Conservation (phyloP, 2,329 filamentous ascomycete species). For the Curvularia sp. region DNA sequence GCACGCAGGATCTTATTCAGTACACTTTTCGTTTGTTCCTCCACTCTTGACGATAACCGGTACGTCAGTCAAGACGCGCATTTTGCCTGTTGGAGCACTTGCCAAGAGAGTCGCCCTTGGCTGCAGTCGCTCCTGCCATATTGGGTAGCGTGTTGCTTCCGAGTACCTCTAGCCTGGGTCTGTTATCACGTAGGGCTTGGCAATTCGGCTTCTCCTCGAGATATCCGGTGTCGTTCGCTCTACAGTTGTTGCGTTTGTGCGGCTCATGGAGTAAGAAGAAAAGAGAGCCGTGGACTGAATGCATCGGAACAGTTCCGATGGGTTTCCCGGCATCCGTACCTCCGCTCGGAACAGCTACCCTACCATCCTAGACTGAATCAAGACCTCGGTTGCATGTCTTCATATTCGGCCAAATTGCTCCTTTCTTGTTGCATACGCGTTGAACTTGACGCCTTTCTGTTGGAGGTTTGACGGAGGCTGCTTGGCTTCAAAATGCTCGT, state of each 20-base stretch:
- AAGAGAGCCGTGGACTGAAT: not conserved
- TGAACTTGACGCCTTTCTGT: not conserved
- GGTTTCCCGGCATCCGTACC: not conserved
- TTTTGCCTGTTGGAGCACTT: constrained; percentile 23
- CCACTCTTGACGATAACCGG: constrained; percentile 17
- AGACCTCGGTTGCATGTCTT: not conserved
- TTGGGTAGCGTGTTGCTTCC: constrained; percentile 10
- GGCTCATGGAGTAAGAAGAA: not conserved
- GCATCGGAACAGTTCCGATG: not conserved
- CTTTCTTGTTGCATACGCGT: not conserved
- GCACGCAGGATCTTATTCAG: not conserved
- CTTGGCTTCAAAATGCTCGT: not conserved
- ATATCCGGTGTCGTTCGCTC: not conserved
- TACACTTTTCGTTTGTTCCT: not conserved
- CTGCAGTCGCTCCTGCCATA: constrained; percentile 24
- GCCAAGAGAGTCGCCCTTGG: constrained; percentile 29
- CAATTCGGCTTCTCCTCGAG: not conserved
- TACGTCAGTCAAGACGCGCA: constrained; percentile 33
- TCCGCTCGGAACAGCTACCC: not conserved
- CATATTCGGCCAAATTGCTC: not conserved
- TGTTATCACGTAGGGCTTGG: constrained; percentile 8
- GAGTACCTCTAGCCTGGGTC: not conserved
- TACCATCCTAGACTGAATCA: not conserved
- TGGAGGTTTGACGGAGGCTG: not conserved
- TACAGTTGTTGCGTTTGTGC: not conserved